phyloP scores from a whole-genome alignment of 1,284 basidiomycete species.

The Moesziomyces sp. region DNA sequence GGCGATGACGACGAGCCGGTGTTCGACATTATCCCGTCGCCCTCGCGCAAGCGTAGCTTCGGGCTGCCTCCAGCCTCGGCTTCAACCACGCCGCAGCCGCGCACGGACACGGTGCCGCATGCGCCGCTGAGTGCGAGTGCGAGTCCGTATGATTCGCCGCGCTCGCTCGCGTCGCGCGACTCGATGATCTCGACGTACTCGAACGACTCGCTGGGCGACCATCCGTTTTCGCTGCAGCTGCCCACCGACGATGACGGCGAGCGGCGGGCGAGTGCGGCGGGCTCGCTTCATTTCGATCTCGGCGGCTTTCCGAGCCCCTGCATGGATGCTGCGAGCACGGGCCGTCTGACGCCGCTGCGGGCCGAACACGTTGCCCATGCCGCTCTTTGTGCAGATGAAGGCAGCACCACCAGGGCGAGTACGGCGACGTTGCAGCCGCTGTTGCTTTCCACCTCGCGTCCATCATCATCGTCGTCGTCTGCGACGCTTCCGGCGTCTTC shows the following conservation, averaged over 20 bases:
- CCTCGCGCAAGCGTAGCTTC: slow-evolving; percentile 23
- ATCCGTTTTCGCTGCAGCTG: slow-evolving; percentile 35
- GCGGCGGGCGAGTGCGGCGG: slow-evolving; percentile 7
- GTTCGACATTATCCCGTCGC: slow-evolving; percentile 38
- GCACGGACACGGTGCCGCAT: no score
- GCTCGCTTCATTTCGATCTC: slow-evolving; percentile 15
- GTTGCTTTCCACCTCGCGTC: slow-evolving; percentile 21
- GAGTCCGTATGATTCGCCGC: slow-evolving; percentile 14
- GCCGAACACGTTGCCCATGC: no score
- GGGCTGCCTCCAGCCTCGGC: background rate
- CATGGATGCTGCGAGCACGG: background rate
- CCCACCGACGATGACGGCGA: slow-evolving; percentile 12
- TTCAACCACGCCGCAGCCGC: background rate
- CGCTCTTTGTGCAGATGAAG: background rate
- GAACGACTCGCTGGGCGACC: slow-evolving; percentile 17
- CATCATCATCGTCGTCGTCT: slow-evolving; percentile 24
- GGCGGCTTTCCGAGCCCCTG: slow-evolving; percentile 12
- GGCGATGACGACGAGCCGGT: slow-evolving; percentile 32
- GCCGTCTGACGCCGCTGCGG: slow-evolving; percentile 1
- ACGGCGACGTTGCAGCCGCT: slow-evolving; percentile 13
- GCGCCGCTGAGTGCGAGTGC: no score
- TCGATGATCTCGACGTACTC: slow-evolving; percentile 31
- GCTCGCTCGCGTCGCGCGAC: slow-evolving; percentile 19
- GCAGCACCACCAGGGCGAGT: no score
- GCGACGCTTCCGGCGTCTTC: slow-evolving; percentile 15